phyloP scores from a whole-genome alignment of 805 yeast genomes.

The Priceomyces medius region DNA sequence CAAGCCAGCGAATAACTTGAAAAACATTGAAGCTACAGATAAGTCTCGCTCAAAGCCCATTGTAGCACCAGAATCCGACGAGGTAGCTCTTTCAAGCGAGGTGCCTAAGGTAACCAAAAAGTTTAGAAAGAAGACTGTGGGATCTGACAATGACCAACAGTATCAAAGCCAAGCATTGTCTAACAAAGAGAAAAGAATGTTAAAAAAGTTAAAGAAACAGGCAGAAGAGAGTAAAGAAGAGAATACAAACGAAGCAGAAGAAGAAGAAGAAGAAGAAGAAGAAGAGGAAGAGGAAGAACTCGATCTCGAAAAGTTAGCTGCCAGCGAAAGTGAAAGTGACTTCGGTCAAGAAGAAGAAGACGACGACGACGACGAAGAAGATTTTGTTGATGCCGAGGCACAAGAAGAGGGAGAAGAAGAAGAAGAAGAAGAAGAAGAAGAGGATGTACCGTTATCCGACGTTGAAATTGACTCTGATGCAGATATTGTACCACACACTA shows the following conservation, averaged over 20 bases:
- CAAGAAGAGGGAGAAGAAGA: slow-evolving; percentile 56
- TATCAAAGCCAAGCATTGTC: slow-evolving; percentile 54
- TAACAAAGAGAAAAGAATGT: slow-evolving; percentile 60
- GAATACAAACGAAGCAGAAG: slow-evolving; percentile 38
- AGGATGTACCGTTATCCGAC: slow-evolving; percentile 84
- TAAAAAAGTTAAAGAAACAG: slow-evolving; percentile 48
- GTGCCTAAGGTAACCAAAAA: slow-evolving; percentile 12
- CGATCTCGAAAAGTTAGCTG: slow-evolving; percentile 55
- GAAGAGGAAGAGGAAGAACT: slow-evolving; percentile 32
- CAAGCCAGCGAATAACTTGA: slow-evolving; percentile 31
- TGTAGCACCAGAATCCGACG: slow-evolving; percentile 8
- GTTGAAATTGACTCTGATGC: slow-evolving; percentile 93
- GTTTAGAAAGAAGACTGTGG: slow-evolving; percentile 8
- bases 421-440: slow-evolving; percentile 63
- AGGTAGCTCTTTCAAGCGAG: slow-evolving; percentile 9
- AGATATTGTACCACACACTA: slow-evolving; percentile 89
- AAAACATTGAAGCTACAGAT: slow-evolving; percentile 20
- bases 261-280: slow-evolving; percentile 46
- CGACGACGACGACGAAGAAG: slow-evolving; percentile 27
- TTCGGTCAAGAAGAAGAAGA: slow-evolving; percentile 34
- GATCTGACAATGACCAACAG: slow-evolving; percentile 20
- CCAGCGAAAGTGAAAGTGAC: slow-evolving; percentile 51
- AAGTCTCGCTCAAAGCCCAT: slow-evolving; percentile 16
- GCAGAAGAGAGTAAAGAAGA: slow-evolving; percentile 23
- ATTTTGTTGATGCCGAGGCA: slow-evolving; percentile 47